Percentiles rank a stretch among this genome's conserved stretches.
Conservation (phyloP, 306 rosid species). For the Ormosia semicastrata region DNA sequence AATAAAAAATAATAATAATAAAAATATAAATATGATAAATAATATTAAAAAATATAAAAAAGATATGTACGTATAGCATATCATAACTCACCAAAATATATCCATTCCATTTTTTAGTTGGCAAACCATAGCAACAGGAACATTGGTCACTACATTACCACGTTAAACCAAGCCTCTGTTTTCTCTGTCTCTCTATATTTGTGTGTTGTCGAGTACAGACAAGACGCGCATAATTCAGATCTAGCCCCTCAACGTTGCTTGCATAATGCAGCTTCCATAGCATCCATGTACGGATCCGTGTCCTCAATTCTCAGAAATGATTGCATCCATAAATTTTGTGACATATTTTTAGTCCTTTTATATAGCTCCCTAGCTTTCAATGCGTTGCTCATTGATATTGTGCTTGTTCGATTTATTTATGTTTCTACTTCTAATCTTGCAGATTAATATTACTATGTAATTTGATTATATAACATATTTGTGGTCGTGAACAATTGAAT, state of each 20-base stretch:
- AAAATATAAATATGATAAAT: no score
- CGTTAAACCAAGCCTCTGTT: neutral
- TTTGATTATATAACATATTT: neutral
- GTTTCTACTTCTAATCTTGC: neutral
- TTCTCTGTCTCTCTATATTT: neutral
- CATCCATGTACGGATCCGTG: neutral
- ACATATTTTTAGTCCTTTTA: neutral
- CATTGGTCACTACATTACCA: neutral
- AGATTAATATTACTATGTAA: neutral
- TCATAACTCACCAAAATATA: neutral
- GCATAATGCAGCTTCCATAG: conserved; percentile 30
- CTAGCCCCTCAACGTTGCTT: neutral
- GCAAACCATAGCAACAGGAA: neutral
- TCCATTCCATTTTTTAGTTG: neutral
- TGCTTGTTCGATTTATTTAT: neutral
- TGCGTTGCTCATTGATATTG: neutral
- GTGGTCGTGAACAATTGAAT: neutral
- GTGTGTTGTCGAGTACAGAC: neutral
- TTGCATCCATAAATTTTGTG: neutral
- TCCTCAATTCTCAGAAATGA: neutral
- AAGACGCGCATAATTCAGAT: conserved; percentile 28
- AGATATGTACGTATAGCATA: no score
- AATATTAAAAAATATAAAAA: no score
- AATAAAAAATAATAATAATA: no score
- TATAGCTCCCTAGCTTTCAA: neutral